A percentile compares a stretch with the other conserved stretches of the same genome.
Evolutionary conservation across 148 eudicot species (phyloP).

Genomic region (Vaccinium myrtillus): DNA sequence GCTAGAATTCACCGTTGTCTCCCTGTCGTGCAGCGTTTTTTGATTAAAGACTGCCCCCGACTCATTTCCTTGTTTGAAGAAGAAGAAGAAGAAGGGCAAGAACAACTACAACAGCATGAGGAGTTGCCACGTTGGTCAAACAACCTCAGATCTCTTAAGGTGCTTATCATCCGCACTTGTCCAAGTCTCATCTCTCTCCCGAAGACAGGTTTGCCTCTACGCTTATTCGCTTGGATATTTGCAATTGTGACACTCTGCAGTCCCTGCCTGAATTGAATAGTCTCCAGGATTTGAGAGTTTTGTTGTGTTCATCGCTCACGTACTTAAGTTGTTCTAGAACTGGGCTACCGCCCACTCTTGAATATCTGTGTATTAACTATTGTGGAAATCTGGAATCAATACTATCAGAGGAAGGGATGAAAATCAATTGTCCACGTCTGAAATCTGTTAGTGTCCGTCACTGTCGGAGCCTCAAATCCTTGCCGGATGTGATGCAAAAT

Average conservation of each 20-base stretch:
- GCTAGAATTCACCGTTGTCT: background rate
- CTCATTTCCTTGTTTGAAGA: slow-evolving; percentile 6
- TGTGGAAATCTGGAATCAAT: background rate
- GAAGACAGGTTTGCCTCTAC: background rate
- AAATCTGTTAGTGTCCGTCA: accelerated
- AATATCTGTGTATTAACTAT: accelerated
- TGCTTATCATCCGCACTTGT: background rate
- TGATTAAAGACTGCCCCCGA: background rate
- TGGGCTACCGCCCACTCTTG: background rate
- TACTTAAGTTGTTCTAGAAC: background rate
- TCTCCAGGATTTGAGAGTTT: background rate
- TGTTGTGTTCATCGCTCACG: accelerated
- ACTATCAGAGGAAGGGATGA: background rate
- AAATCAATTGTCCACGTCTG: background rate
- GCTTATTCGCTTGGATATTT: background rate
- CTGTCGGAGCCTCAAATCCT: background rate
- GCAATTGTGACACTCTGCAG: background rate
- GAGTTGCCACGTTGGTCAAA: background rate
- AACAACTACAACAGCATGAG: background rate
- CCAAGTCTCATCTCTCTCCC: background rate
- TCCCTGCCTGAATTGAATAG: background rate
- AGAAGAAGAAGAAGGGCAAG: background rate
- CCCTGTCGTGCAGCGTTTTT: background rate
- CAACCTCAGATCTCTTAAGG: background rate
- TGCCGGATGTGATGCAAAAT: background rate